These are phyloP conservation scores for Neurospora sublineolata DNA, from an alignment of 495 filamentous ascomycete genomes.

Conservation along the genomic window DNA sequence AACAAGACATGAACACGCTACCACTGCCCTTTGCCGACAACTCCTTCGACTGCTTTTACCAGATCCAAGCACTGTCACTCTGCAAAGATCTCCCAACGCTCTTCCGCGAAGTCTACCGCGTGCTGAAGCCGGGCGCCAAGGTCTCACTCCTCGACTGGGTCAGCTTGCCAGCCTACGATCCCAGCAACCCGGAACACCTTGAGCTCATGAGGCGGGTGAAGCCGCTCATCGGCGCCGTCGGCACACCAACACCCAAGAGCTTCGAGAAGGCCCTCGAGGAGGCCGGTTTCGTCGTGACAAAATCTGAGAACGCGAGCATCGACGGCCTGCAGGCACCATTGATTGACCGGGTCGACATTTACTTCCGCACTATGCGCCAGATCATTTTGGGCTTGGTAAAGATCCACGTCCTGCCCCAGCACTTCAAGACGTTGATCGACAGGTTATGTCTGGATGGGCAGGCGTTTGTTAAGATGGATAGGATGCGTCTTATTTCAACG, in stretches of 20 bases:
- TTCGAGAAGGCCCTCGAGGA: conserved; percentile 40
- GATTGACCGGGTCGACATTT: conserved; percentile 49
- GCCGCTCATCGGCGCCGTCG: conserved; percentile 51
- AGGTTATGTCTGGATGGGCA: conserved; percentile 49
- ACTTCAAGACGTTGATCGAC: conserved; percentile 54
- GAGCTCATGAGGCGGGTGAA: conserved; percentile 51
- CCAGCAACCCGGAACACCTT: conserved; percentile 40
- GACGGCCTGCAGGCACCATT: conserved; percentile 47
- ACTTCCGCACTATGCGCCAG: conserved; percentile 46
- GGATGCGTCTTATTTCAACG: conserved; percentile 46
- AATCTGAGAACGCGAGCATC: conserved; percentile 47
- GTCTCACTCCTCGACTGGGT: conserved; percentile 51
- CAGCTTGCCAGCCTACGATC: conserved; percentile 43
- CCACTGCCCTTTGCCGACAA: conserved; percentile 46
- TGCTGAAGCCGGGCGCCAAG: conserved; percentile 47
- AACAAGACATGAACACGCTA: conserved; percentile 47
- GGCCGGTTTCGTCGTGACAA: conserved; percentile 40
- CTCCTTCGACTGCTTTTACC: conserved; percentile 51
- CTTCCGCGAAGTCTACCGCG: conserved; percentile 44
- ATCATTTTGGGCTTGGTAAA: conserved; percentile 43
- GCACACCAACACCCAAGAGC: conserved; percentile 45
- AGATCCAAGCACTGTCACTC: conserved; percentile 51
- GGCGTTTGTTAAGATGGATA: conserved; percentile 54
- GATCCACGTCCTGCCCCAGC: conserved; percentile 39
- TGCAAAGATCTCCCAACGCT: conserved; percentile 44